Percentiles rank a stretch among this genome's conserved stretches.
Conservation (phyloP, 371 early-diverging fungal genomes). For the Mucor plumbeus region DNA sequence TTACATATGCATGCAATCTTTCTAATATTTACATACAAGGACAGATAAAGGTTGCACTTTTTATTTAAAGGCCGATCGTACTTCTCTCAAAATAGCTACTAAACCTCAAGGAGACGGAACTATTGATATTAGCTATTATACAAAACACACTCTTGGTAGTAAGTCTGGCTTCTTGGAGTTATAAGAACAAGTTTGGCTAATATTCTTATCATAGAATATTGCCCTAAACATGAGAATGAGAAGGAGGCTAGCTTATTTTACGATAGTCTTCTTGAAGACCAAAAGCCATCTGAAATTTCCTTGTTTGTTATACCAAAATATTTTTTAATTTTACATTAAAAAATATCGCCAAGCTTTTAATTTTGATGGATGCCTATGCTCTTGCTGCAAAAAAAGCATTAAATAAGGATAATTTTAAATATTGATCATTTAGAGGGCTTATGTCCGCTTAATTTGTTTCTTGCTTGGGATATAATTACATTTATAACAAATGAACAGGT, state of each 20-base stretch:
- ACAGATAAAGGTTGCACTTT: not conserved
- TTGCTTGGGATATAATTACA: not conserved
- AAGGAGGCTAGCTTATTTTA: not conserved
- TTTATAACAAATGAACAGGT: too few species aligned
- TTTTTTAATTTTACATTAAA: not conserved
- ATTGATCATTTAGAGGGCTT: not conserved
- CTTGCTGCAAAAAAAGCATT: not conserved
- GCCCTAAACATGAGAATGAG: not conserved
- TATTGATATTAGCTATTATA: not conserved
- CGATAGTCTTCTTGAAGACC: not conserved
- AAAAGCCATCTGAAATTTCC: not conserved
- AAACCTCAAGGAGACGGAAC: not conserved
- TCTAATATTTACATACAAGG: not conserved
- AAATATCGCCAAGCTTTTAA: not conserved
- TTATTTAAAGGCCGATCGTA: not conserved
- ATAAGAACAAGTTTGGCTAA: too few species aligned
- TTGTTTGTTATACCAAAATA: not conserved
- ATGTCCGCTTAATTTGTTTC: not conserved
- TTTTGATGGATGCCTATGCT: not conserved
- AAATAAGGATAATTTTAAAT: not conserved
- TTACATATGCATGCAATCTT: too few species aligned
- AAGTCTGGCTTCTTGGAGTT: not conserved
- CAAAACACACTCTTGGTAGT: not conserved
- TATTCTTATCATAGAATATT: not conserved
- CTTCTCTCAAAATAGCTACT: not conserved